Conservation (phyloP, 1,284 basidiomycete genomes). For the Butyriboletus appendiculatus region DNA sequence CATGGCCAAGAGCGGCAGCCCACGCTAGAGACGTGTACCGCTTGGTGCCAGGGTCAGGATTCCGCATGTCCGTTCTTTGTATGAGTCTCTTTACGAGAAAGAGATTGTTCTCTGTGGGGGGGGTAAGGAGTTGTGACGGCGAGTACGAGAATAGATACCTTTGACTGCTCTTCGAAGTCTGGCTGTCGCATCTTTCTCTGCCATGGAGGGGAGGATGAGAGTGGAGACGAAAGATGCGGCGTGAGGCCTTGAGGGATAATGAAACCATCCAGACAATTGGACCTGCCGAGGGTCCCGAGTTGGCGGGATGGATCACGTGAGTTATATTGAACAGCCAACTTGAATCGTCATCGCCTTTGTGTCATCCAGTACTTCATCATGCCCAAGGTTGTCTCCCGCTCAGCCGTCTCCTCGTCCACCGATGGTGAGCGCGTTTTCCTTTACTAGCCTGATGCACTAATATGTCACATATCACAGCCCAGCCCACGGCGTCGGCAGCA, state of each 20-base stretch:
- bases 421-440: slow-evolving; percentile 53
- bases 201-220: slow-evolving; percentile 49
- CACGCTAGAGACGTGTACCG: slow-evolving; percentile 87
- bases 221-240: slow-evolving; percentile 14
- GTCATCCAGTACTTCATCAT: slow-evolving; percentile 40
- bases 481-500: slow-evolving; percentile 75
- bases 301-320: slow-evolving; percentile 30
- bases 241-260: slow-evolving; percentile 30
- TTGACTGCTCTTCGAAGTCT: slow-evolving; percentile 79
- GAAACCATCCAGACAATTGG: slow-evolving; percentile 30
- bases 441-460: too few relatives aligned
- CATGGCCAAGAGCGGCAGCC: slow-evolving; percentile 81
- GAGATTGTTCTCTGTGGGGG: slow-evolving; percentile 80
- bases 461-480: slow-evolving; percentile 45
- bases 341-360: neutral
- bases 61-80: slow-evolving; percentile 83
- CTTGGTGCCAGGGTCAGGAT: slow-evolving; percentile 74
- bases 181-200: slow-evolving; percentile 76
- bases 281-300: slow-evolving; percentile 12
- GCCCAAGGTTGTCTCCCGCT: slow-evolving; percentile 82
- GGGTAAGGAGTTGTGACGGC: slow-evolving; percentile 14
- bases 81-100: slow-evolving; percentile 84
- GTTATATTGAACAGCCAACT: neutral
- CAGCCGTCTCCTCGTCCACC: slow-evolving; percentile 77
- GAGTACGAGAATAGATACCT: slow-evolving; percentile 43